Base-by-base conservation (phyloP, 2,329 filamentous ascomycete species). In the Penicillium glabrum region DNA sequence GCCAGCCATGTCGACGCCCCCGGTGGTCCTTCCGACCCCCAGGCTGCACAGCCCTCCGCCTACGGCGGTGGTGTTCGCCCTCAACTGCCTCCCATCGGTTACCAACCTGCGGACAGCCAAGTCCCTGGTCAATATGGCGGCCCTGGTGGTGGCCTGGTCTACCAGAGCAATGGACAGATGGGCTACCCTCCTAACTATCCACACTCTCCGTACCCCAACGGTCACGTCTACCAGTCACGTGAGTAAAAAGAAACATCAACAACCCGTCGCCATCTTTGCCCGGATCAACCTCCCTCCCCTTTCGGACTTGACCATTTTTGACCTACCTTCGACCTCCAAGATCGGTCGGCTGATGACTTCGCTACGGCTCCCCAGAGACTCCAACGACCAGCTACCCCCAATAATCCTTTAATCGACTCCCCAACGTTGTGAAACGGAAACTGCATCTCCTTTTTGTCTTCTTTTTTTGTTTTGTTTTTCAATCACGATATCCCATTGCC, bases 41-140 rank as follows among this genome's bases (percentile, higher is more conserved):
- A 77, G 64, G 68, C 59, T 48, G 74, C 70, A 46, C 77, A 78
- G 59, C 70, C 75, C 41, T 69, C 76, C 46, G 72, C 75, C 35
- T 81, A 82, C 56, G 77, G 79, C 61, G 77, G 77, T 61, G 76
- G 73, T 61, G 81, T 83, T 46, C 81, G 84, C 44, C 82, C 87
- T 55, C 89, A 91, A 68, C 79, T 92, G 29, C 89, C 89, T 46
- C 89, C 89, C 2, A 90, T 92, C 68, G 87, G 87, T 13, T 93
- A 91, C 67, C 85, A 88, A 68, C 80, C 85, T 46, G 77, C 78
- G 29, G 79, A 82, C 47, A 77, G 79, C 53, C 80, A 83, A 64
- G 78, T 82, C 23, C 78, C 81, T 71, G 80, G 74, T 57, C 86
- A 88, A 66, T 91, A 91, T 67, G 83, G 86, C 41, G 83, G 86